Evolutionary conservation across 169 alveolate species (phyloP).

Genomic region (Babesia microti): DNA sequence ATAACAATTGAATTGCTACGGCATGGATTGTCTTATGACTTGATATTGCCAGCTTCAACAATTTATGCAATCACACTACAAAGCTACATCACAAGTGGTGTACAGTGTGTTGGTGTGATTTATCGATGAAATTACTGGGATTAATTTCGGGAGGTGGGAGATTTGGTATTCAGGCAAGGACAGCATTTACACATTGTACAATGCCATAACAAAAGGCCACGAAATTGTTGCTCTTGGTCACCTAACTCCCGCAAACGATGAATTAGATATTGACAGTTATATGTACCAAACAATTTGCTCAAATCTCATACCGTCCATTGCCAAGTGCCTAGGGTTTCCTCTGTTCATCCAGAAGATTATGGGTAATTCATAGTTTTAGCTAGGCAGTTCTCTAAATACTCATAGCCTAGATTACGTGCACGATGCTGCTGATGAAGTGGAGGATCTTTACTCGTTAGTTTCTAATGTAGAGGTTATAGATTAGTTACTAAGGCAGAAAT

Average conservation of each 20-base stretch:
- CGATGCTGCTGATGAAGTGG: constrained; percentile 85
- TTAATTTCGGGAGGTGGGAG: no score
- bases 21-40: no score
- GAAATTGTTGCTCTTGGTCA: constrained; percentile 39
- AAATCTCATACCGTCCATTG: constrained; percentile 79
- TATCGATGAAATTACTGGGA: no score
- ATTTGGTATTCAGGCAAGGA: no score
- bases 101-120: no score
- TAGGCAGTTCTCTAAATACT: constrained; percentile 19
- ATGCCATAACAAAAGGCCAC: constrained; percentile 35
- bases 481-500: constrained; percentile 44
- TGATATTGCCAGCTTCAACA: no score
- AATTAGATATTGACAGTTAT: constrained; percentile 78
- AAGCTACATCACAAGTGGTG: no score
- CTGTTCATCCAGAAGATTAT: constrained; percentile 56
- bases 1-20: no score
- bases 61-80: no score
- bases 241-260: constrained; percentile 13
- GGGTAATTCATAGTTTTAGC: constrained; percentile 35
- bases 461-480: constrained; percentile 44
- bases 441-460: constrained; percentile 72
- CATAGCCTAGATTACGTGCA: constrained; percentile 56
- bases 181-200: constrained; percentile 22
- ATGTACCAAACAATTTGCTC: constrained; percentile 95
- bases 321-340: constrained; percentile 85